phyloP scores from a whole-genome alignment of 2,329 filamentous ascomycete species.

The Zymoseptoria pseudotritici region DNA sequence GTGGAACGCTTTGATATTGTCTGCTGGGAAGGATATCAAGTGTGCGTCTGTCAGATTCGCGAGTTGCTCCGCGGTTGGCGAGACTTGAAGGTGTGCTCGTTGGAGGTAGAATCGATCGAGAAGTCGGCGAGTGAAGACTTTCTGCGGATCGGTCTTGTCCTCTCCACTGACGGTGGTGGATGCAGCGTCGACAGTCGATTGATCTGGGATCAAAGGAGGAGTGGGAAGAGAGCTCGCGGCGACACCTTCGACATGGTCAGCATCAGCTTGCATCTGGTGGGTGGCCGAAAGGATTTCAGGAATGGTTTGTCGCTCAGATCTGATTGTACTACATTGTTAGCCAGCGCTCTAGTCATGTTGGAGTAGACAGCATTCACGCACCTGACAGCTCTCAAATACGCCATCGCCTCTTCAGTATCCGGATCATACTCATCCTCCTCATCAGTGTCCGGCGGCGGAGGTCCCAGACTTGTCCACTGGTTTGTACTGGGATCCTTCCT shows the following conservation, averaged over 20 bases:
- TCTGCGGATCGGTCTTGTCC: slow-evolving; percentile 41
- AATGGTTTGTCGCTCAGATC: slow-evolving; percentile 22
- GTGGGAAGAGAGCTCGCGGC: background rate
- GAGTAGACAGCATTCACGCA: slow-evolving; percentile 4
- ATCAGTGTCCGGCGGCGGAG: slow-evolving; percentile 17
- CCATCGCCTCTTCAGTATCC: slow-evolving; percentile 27
- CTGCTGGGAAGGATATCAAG: slow-evolving; percentile 46
- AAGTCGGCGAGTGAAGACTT: slow-evolving; percentile 62
- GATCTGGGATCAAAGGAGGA: background rate
- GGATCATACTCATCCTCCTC: slow-evolving; percentile 18
- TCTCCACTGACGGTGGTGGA: slow-evolving; percentile 7
- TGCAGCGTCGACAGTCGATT: background rate
- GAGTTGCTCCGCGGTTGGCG: slow-evolving; percentile 48
- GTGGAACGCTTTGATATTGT: slow-evolving; percentile 46
- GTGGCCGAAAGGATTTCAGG: slow-evolving; percentile 20
- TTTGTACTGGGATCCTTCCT: slow-evolving; percentile 17
- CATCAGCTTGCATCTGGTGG: slow-evolving; percentile 16
- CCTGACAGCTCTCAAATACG: slow-evolving; percentile 27
- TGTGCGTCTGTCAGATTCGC: slow-evolving; percentile 48
- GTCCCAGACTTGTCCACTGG: slow-evolving; percentile 21
- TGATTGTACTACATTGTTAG: background rate
- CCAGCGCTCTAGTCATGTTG: too few relatives aligned
- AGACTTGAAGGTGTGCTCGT: slow-evolving; percentile 52
- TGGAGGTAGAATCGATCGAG: slow-evolving; percentile 58
- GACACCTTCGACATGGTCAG: slow-evolving; percentile 14